Evolutionary conservation across 345 rosid genomes (phyloP).

Genomic region (Kandelia obovata): DNA sequence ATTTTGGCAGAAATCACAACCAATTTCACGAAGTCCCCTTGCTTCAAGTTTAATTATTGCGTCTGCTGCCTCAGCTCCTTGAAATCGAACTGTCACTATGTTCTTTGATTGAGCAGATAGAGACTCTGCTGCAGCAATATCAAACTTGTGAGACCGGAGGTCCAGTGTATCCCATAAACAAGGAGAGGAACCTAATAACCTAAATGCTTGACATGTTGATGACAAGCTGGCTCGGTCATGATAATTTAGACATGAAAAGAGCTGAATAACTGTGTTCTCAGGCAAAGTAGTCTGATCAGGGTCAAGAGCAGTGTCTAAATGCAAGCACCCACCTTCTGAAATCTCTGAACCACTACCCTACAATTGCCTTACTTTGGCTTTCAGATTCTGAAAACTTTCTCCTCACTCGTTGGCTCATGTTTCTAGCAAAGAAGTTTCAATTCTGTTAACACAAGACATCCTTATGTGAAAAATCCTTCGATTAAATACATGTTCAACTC

Average conservation of each 20-base stretch:
- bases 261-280: constrained; percentile 32
- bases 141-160: constrained; percentile 28
- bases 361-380: constrained; percentile 13
- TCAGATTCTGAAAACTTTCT: constrained; percentile 23
- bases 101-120: constrained; percentile 24
- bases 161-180: constrained; percentile 35
- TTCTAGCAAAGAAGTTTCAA: constrained; percentile 15
- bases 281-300: constrained; percentile 38
- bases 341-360: constrained; percentile 15
- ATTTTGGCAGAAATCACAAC: constrained; percentile 29
- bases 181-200: constrained; percentile 31
- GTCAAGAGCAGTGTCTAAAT: background rate
- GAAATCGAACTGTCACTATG: constrained; percentile 26
- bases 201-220: constrained; percentile 30
- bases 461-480: constrained; percentile 3
- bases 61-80: constrained; percentile 33
- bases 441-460: constrained; percentile 3
- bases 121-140: constrained; percentile 11
- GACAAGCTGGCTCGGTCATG: constrained; percentile 40
- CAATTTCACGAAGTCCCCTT: constrained; percentile 26
- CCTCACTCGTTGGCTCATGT: constrained; percentile 25
- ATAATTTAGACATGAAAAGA: constrained; percentile 30
- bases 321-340: constrained; percentile 16
- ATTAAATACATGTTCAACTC: background rate
- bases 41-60: constrained; percentile 32